Base-by-base conservation (phyloP, 2,329 filamentous ascomycete genomes). In the Curvularia sp. region DNA sequence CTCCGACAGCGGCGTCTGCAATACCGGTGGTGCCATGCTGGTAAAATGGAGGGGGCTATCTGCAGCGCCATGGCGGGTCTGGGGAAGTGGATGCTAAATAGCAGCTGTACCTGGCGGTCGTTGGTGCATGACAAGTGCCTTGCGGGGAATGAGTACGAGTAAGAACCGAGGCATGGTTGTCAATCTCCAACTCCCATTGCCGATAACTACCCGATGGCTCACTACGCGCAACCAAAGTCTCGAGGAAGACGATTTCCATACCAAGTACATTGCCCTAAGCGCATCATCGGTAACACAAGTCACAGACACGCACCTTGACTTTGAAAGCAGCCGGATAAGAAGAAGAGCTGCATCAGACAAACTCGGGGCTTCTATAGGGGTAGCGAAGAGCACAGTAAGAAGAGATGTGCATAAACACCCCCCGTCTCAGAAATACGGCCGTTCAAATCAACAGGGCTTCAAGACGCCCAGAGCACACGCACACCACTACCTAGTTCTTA, bases 1-100 rank as follows among this genome's bases (percentile, higher is more conserved):
- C 68, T 74, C 69, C 49, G 73, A 75, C 23, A 77, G 74, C 57
- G 75, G 74, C 54, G 76, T 78, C 54, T 76, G 70, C 49, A 78
- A 68, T 13, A 71, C 65, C 7, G 72, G 70, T 7, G 69, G 63
- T 46, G 74, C 64, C 72, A 76, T 78, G 60, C 47, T 71, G 67
- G 23, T 19, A 21, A 48, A 46, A 32, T 51, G 25, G 34, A 34
- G 41, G 28, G 9, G 18, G 18, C 18, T 47, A 12, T 32, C 9
- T 45, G 48, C 23, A 59, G 53, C 30, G 19, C 19, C 65, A 72
- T 66, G 48, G 56, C 49, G 49, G 61, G 56, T 66, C 61, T 61
- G 67, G 69, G 66, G 64, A 60, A 61, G 57, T 59, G 48, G 55
- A 47, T 67, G 60, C 63, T 71, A 72, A 67, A 67, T 71, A 73